These are phyloP conservation scores for Aspergillus leporis DNA, from an alignment of 495 filamentous ascomycete genomes.

Conservation along the genomic window DNA sequence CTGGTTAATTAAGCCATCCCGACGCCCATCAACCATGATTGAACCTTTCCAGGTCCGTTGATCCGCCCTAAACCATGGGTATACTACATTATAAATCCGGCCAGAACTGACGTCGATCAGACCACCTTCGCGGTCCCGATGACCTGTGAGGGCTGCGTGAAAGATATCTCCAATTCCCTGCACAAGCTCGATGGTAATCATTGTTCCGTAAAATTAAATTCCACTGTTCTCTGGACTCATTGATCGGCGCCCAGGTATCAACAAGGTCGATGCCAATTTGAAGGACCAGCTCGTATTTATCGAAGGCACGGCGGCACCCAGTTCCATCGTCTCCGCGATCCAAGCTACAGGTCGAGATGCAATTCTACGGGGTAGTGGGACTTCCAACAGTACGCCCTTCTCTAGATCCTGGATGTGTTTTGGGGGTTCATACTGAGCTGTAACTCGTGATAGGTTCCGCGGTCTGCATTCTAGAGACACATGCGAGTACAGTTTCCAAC, in stretches of 20 bases:
- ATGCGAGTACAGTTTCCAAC: constrained; percentile 57
- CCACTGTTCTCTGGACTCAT: constrained; percentile 5
- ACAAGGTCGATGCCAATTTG: constrained; percentile 50
- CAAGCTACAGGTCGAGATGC: constrained; percentile 89
- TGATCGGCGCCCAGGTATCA: constrained; percentile 35
- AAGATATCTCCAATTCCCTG: constrained; percentile 75
- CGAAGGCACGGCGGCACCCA: constrained; percentile 69
- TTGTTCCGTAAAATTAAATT: background rate
- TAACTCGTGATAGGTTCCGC: constrained; percentile 64
- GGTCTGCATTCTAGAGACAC: constrained; percentile 95
- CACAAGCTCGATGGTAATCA: constrained; percentile 65
- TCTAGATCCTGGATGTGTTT: background rate
- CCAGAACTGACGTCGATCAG: constrained; percentile 39
- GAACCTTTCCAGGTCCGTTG: constrained; percentile 57
- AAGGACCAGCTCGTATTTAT: constrained; percentile 50
- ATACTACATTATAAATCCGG: background rate
- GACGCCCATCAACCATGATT: constrained; percentile 42
- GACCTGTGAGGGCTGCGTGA: constrained; percentile 83
- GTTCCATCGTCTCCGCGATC: constrained; percentile 83
- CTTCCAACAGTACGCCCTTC: constrained; percentile 69
- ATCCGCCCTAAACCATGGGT: background rate
- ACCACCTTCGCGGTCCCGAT: constrained; percentile 94
- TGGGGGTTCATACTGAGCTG: background rate
- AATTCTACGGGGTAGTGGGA: constrained; percentile 86
- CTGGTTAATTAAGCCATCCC: constrained; percentile 16